Base-by-base conservation (phyloP, 2,329 filamentous ascomycete genomes). In the Cordyceps farinosa region DNA sequence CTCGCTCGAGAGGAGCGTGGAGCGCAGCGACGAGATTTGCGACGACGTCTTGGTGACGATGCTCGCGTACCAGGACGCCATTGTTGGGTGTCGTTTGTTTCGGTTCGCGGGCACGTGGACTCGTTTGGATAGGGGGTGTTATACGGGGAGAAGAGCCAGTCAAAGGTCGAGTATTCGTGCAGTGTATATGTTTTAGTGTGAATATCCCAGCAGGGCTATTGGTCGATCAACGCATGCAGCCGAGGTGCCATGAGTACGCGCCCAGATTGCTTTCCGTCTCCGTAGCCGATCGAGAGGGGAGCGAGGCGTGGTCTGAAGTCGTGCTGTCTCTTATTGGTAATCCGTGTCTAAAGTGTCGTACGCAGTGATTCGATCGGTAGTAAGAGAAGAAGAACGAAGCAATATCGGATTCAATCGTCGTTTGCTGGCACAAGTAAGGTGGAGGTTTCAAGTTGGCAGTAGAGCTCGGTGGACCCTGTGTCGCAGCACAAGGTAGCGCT, bases 61-160 rank as follows among this genome's bases (percentile, higher is more conserved):
- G 73, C 88, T 91, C 71, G 88, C 90, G 78, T 96, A 90, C 83
- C 93, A 96, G 69, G 89, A 90, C 71, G 90, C 84, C 89, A 92
- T 92, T 70, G 70, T 79, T 72, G 63, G 55, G 5, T n/a, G 44
- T 10, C 13, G 13, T 15, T 45, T 29, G 17, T 11, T 47, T 44
- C 5, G 10, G 13, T 36, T 53, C 7, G 15, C 22, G 22, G 22
- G 32, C 36, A 38, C n/a, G 51, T 22, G 53, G 36, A 38, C 27
- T 42, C 15, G 22, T 45, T 44, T 15, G 10, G 13, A 30, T 6
- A 7, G 32, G 17, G 3, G 10, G 17, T 36, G 22, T 32, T 10
- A 10, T 38, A 10, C 11, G 11, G 10, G 36, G 36, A 38, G 7
- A 13, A 15, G 48, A 32, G 15, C 22, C 22, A 22, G 22, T 22